phyloP scores from a whole-genome alignment of 305 asterid genomes.

The Plantago rigida region DNA sequence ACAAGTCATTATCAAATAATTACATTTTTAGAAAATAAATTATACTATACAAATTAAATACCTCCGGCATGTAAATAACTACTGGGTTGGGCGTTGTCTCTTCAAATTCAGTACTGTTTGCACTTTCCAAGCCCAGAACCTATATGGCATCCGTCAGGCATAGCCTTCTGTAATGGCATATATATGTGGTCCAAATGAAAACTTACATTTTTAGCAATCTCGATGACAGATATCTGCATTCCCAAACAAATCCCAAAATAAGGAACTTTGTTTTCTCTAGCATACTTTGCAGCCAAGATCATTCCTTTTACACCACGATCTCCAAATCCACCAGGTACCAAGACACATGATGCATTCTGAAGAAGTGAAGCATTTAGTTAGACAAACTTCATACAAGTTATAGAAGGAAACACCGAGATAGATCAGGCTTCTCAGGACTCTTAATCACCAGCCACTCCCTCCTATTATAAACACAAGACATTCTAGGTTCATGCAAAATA shows the following conservation, averaged over 20 bases:
- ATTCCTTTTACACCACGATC: slow-evolving; percentile 95
- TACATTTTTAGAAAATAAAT: slow-evolving; percentile 6
- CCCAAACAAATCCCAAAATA: slow-evolving; percentile 96
- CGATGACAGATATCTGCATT: slow-evolving; percentile 90
- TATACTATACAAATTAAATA: slow-evolving; percentile 19
- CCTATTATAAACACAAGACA: too few relatives aligned
- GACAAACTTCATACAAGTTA: slow-evolving; percentile 6
- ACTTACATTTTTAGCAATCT: slow-evolving; percentile 80
- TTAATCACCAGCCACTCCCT: too few relatives aligned
- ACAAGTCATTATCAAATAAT: slow-evolving; percentile 18
- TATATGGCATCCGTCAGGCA: slow-evolving; percentile 22
- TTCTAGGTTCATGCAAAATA: too few relatives aligned
- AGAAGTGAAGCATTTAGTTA: slow-evolving; percentile 20
- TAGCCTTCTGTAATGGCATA: slow-evolving; percentile 12
- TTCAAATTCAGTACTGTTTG: slow-evolving; percentile 83
- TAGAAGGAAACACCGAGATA: neutral
- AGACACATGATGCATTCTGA: slow-evolving; percentile 79
- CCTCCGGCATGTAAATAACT: slow-evolving; percentile 98
- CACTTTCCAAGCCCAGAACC: slow-evolving; percentile 61
- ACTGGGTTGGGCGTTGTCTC: slow-evolving; percentile 55
- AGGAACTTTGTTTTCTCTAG: slow-evolving; percentile 74
- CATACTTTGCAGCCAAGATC: slow-evolving; percentile 95
- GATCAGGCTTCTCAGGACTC: too few relatives aligned
- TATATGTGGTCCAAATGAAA: slow-evolving; percentile 10
- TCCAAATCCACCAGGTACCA: slow-evolving; percentile 99